phyloP scores from a whole-genome alignment of 2,329 filamentous ascomycete species.

The Alternaria sp. region DNA sequence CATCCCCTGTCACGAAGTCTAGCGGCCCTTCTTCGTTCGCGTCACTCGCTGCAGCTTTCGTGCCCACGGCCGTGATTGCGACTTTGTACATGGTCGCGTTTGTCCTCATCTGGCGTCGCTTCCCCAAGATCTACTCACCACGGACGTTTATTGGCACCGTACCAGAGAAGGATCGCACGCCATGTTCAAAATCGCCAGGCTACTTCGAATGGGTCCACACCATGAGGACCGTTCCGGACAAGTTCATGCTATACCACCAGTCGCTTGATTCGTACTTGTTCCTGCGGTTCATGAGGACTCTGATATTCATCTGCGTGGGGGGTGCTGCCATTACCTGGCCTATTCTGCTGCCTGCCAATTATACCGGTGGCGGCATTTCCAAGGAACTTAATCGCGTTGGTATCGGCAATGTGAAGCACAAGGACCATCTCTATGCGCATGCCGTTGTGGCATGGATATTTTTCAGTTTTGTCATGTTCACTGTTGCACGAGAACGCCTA shows the following conservation, averaged over 20 bases:
- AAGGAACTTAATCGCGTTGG: conserved; percentile 77
- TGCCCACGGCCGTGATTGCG: conserved; percentile 43
- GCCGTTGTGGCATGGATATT: conserved; percentile 82
- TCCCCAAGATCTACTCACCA: conserved; percentile 54
- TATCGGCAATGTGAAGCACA: conserved; percentile 75
- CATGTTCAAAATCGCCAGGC: conserved; percentile 36
- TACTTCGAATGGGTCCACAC: conserved; percentile 53
- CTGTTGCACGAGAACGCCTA: conserved; percentile 84
- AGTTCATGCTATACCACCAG: conserved; percentile 85
- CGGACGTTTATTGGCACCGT: conserved; percentile 55
- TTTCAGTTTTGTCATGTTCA: conserved; percentile 85
- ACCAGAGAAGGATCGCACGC: conserved; percentile 51
- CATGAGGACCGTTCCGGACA: conserved; percentile 67
- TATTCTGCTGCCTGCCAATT: conserved; percentile 85
- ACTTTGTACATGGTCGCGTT: conserved; percentile 45
- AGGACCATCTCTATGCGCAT: conserved; percentile 76
- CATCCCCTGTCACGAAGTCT: conserved; percentile 23
- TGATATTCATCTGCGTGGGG: conserved; percentile 79
- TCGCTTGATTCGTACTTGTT: conserved; percentile 93
- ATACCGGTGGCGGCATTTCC: conserved; percentile 73
- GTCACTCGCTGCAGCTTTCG: conserved; percentile 43
- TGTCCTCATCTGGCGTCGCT: conserved; percentile 50
- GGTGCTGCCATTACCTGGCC: conserved; percentile 88
- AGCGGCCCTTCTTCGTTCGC: conserved; percentile 41
- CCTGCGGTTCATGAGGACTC: conserved; percentile 83